phyloP scores from a whole-genome alignment of 2,329 filamentous ascomycete genomes.

The Cladosporium sp. region DNA sequence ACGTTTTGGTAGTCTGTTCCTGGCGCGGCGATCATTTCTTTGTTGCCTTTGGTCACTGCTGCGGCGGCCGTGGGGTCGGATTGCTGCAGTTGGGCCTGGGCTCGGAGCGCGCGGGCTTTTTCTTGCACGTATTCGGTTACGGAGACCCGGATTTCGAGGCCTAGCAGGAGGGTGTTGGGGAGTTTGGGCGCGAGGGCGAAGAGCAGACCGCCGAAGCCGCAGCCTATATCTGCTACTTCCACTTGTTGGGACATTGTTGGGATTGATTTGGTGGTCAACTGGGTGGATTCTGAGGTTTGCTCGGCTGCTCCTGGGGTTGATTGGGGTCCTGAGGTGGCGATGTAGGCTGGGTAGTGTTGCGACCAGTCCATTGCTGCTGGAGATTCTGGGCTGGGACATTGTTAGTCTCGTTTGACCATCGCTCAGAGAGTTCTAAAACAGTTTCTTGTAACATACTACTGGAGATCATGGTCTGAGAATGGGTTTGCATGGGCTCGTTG shows the following conservation, averaged over 20 bases:
- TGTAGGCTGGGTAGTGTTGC: constrained; percentile 71
- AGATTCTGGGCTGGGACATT: constrained; percentile 61
- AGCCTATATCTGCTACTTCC: constrained; percentile 94
- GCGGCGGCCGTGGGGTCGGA: not conserved
- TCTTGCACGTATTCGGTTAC: constrained; percentile 90
- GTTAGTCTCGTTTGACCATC: not conserved
- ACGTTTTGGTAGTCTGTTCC: constrained; percentile 72
- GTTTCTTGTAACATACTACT: constrained; percentile 62
- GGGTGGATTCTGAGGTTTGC: constrained; percentile 13
- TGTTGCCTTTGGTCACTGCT: not conserved
- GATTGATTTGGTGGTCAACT: constrained; percentile 1
- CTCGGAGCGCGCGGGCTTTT: constrained; percentile 75
- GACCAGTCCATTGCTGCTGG: constrained; percentile 92
- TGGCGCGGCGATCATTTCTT: constrained; percentile 15
- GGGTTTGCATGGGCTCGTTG: constrained; percentile 97
- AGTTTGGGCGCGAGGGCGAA: constrained; percentile 78
- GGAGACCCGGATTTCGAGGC: constrained; percentile 86
- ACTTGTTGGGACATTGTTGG: constrained; percentile 60
- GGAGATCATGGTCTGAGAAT: constrained; percentile 87
- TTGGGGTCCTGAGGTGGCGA: constrained; percentile 23
- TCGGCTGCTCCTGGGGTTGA: not conserved
- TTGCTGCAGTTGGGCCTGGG: constrained; percentile 45
- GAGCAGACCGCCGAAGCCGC: constrained; percentile 87
- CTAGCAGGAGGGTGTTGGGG: constrained; percentile 77
- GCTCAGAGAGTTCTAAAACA: not conserved